Base-by-base conservation (phyloP, 2,329 filamentous ascomycete genomes). In the Pyrenophora teres region DNA sequence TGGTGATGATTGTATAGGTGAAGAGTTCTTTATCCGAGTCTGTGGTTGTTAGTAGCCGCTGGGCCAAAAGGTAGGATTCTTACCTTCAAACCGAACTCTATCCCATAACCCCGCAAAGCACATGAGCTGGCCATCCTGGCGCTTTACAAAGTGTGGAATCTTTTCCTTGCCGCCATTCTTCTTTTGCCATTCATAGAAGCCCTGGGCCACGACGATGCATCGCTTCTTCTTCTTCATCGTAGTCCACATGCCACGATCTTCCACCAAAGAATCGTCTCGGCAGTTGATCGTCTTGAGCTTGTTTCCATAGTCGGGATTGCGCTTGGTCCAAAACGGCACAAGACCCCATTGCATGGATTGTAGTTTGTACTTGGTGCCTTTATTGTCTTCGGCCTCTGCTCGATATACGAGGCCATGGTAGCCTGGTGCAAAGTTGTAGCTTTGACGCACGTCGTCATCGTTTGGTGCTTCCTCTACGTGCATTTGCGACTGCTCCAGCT, bases 101-200 rank as follows among this genome's bases (percentile, higher is more conserved):
- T 97, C 93, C 91, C 92, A 99, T 4, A 99, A 74, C 0, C 93
- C 94, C 9, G 93, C 93, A 64, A 97, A 87, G 65, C 86, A 93
- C 87, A 96, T 90, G 63, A 97, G 76, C 63, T 86, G 83, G 0
- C 89, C 89, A 69, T 97, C 93, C 62, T 86, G 89, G 23, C 92
- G 81, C 74, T 87, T 92, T 18, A 91, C 83, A 65, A 86, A 97
- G 73, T 97, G 86, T 9, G 94, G 93, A 1, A 93, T 77, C 75
- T 90, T 95, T 46, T 94, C 88, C 62, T 89, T 92, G 6, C 84
- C 82, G 1, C 81, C 81, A 65, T 83, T 87, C 64, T 87, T 90
- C 74, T 93, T 93, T 53, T 95, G 78, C 94, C 94, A 97, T 74
- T 99, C 94, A 67, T 91, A 99, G 74, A 97, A 99, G 1, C 94